Evolutionary conservation across 2,329 filamentous ascomycete genomes (phyloP), one percentile per base, ranked within the genome.

Genomic region (Penicillium sp.): DNA sequence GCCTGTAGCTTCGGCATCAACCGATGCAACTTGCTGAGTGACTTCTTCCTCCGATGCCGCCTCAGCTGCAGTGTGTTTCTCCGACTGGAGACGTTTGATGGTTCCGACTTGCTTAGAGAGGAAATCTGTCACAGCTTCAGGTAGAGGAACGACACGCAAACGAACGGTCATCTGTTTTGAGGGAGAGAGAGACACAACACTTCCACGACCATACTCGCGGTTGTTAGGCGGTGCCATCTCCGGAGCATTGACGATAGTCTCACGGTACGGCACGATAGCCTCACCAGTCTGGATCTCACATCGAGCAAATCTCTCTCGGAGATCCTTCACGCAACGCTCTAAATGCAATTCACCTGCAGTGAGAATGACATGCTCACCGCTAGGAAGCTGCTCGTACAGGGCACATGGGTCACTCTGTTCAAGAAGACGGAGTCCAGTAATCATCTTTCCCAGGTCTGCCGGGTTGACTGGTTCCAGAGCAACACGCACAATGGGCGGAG

Each of bases 371-470:
- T 99, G 94, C 74, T 99, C 94, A 51, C 94, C 94, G 61, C 87
- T 96, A 51, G 87, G 83, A 47, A 97, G 87, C 46, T 95, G 90
- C 69, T 97, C 92, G 64, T 99, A 99, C 69, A 95, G 87, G 13
- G 93, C 94, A 65, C 94, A 97, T 0, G 94, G 93, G 65, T 99
- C 94, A 64, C 91, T 95, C 67, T 96, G 91, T 29, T 96, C 92
- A 1, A 99, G 83, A 16, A 99, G 77, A 57, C 86, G 86, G 47
- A 99, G 77, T 0, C 94, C 94, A 6, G 84, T 81, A 51, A 99
- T 91, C 92, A 99, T 95, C 75, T 95, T 96, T 70, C 94, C 88
- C 21, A 99, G 79, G 67, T 99, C 91, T 24, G 85, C 86, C 0
- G 94, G 94, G 70, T 94, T 95, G 50, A 85, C 86, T 0, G 94